Evolutionary conservation across 73 alveolate genomes (phyloP).

Genomic region (Uronychia setigera): DNA sequence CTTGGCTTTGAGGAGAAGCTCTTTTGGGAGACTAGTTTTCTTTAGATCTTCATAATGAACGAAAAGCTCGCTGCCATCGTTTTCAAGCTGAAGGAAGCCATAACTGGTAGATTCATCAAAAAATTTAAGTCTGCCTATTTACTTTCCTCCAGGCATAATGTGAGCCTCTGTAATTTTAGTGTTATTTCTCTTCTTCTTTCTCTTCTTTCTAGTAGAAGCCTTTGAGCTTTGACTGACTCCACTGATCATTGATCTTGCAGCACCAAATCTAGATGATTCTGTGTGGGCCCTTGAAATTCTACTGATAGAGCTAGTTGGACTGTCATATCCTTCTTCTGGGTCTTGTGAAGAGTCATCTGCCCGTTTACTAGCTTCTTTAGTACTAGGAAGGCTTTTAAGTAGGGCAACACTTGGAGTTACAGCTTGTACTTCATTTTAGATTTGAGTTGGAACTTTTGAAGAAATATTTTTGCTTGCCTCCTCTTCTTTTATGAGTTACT

Average conservation of each 20-base stretch:
- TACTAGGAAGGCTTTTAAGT: neutral
- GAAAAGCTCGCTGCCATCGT: slow-evolving; percentile 57
- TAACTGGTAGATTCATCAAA: slow-evolving; percentile 74
- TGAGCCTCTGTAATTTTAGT: neutral
- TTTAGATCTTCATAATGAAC: slow-evolving; percentile 80
- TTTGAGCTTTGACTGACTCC: neutral
- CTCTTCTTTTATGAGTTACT: no score
- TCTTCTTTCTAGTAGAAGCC: neutral
- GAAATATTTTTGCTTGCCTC: no score
- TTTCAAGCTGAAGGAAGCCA: slow-evolving; percentile 78
- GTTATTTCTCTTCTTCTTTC: neutral
- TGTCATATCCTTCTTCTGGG: neutral
- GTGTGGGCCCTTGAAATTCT: no score
- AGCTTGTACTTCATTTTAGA: no score
- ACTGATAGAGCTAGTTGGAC: neutral
- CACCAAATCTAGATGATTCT: neutral
- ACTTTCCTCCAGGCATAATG: neutral
- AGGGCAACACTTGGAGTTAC: neutral
- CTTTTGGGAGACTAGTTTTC: slow-evolving; percentile 71
- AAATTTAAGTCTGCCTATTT: slow-evolving; percentile 75
- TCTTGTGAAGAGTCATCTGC: no score
- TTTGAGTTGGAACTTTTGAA: no score
- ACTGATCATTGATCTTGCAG: neutral
- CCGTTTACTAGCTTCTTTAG: neutral
- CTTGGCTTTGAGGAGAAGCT: slow-evolving; percentile 52